A percentile compares a stretch with the other conserved stretches of the same genome.
phyloP scores from a whole-genome alignment of 2,329 filamentous ascomycete genomes.

The Scopulariopsis brevicaulis region DNA sequence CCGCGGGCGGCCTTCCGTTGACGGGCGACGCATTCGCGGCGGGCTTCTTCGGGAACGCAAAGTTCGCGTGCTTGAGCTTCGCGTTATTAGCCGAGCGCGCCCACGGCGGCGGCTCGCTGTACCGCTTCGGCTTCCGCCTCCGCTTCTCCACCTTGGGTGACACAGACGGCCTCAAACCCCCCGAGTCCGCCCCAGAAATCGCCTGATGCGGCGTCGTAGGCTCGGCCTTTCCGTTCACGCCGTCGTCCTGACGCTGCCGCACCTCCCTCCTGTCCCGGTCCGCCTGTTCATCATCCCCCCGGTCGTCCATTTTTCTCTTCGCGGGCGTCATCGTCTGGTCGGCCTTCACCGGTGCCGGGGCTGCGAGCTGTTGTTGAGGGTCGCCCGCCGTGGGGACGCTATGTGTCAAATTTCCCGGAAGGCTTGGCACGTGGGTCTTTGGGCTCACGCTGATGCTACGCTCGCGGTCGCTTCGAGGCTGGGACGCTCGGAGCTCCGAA shows the following conservation, averaged over 20 bases:
- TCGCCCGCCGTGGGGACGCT: neutral
- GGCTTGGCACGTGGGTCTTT: slow-evolving; percentile 53
- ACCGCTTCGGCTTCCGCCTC: slow-evolving; percentile 1
- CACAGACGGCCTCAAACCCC: neutral
- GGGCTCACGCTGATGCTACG: slow-evolving; percentile 67
- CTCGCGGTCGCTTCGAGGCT: slow-evolving; percentile 52
- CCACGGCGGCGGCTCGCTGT: slow-evolving; percentile 4
- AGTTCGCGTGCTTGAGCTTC: slow-evolving; percentile 3
- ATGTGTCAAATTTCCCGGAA: slow-evolving; percentile 27
- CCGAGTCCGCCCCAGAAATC: neutral
- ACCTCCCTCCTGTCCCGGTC: slow-evolving; percentile 1
- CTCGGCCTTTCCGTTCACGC: neutral
- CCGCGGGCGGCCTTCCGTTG: neutral
- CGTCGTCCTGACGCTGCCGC: neutral
- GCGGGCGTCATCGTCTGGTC: slow-evolving; percentile 19
- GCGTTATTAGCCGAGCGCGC: neutral
- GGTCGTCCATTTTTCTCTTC: slow-evolving; percentile 27
- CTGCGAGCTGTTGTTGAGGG: neutral
- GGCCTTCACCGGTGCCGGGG: neutral
- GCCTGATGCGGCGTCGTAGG: neutral
- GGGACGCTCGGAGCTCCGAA: slow-evolving; percentile 34
- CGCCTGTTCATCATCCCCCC: slow-evolving; percentile 12
- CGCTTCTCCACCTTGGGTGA: slow-evolving; percentile 1
- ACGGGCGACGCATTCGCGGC: neutral
- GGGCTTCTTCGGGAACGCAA: slow-evolving; percentile 1